Base-by-base conservation (phyloP, 306 rosid species). In the Rubus idaeus region DNA sequence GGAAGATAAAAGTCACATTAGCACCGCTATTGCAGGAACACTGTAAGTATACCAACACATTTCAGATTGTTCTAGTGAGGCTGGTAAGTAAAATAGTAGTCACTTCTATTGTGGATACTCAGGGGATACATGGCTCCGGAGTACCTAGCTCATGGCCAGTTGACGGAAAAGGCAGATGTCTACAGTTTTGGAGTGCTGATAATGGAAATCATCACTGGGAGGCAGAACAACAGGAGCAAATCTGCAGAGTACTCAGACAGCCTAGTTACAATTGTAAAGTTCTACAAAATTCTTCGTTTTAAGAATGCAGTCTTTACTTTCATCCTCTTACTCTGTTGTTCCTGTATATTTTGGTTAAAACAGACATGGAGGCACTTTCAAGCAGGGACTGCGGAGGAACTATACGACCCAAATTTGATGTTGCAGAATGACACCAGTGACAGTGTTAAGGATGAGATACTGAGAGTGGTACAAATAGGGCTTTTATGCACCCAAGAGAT, bases 71-170 rank as follows among this genome's bases (percentile, higher is more conserved):
- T 73, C 37, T 6, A 23, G 13, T 55, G 52, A 75, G 60, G 51
- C 23, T 6, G 16, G 20, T 16, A 39, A 39, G 42, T 39, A 4
- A 16, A 65, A 9, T 65, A 12, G 3, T 17, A 40, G 17, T 16
- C 58, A 49, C 57, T 41, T 70, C 20, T 45, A 17, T 66, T 17
- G 42, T 42, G 16, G 30, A 20, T 51, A 10, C 64, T 70, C 79
- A 92, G 99, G 79, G 97, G 99, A 50, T 90, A 95, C 52, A 92
- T 95, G 93, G 97, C 99, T 83, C 99, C 97, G 1, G 99, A 95
- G 82, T 95, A 92, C 86, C 84, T 95, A 82, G 99, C 96, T 50
- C 97, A 88, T 77, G 97, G 99, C 61, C 96, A 90, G 72, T 86
- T 92, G 75, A 92, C 99, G 63, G 99, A 92, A 56, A 95, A 92